Percentiles rank a stretch among this genome's conserved stretches.
Evolutionary conservation across 2,329 filamentous ascomycete species (phyloP).

Genomic region (Claviceps capensis): DNA sequence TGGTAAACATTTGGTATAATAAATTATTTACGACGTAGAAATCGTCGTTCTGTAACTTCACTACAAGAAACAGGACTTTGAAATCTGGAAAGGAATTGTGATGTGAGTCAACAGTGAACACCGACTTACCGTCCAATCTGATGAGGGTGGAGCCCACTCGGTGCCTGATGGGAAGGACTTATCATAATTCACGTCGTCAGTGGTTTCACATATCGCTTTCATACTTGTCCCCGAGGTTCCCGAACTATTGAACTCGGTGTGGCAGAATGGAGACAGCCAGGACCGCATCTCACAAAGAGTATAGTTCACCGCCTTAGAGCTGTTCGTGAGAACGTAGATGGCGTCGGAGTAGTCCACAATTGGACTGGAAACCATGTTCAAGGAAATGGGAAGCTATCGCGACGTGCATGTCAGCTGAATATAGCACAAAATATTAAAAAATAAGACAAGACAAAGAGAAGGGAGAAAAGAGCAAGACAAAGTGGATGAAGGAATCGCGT

Average conservation of each 20-base stretch:
- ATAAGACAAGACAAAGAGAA: neutral
- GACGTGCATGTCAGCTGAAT: neutral
- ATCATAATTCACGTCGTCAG: slow-evolving; percentile 39
- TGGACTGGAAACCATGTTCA: slow-evolving; percentile 53
- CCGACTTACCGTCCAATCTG: slow-evolving; percentile 34
- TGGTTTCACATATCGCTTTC: slow-evolving; percentile 46
- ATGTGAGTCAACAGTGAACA: neutral
- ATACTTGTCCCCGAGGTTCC: slow-evolving; percentile 45
- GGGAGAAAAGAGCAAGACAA: no score
- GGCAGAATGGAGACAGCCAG: slow-evolving; percentile 50
- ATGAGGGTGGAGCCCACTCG: slow-evolving; percentile 18
- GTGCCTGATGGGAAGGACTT: slow-evolving; percentile 22
- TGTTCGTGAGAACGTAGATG: slow-evolving; percentile 53
- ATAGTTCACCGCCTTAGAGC: slow-evolving; percentile 30
- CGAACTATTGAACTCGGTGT: slow-evolving; percentile 44
- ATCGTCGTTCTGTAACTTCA: no score
- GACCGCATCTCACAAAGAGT: slow-evolving; percentile 56
- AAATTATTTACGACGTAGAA: neutral
- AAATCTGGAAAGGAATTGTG: neutral
- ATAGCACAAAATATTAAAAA: neutral
- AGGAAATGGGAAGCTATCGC: slow-evolving; percentile 38
- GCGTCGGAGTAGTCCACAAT: slow-evolving; percentile 29
- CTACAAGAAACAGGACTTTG: neutral
- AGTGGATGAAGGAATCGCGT: no score
- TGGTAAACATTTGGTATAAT: neutral